phyloP scores from a whole-genome alignment of 139 green algal genomes.

The Klebsormidium nitens region DNA sequence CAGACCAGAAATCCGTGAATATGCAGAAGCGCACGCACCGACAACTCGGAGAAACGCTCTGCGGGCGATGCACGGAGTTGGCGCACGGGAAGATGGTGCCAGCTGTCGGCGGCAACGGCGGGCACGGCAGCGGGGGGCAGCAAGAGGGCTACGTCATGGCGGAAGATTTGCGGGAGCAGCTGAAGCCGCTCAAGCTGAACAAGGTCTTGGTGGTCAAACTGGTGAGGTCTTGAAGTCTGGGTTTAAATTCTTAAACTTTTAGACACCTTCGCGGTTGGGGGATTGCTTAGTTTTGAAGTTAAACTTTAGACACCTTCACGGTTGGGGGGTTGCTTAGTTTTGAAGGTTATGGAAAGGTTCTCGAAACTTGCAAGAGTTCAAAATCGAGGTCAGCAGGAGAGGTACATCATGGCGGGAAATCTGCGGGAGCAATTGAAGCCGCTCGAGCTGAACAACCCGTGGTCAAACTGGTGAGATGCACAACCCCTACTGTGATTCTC shows the following conservation, averaged over 20 bases:
- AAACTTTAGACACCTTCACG: too few relatives aligned
- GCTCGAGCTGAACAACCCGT: too few relatives aligned
- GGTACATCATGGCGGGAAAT: neutral
- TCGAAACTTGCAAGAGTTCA: too few relatives aligned
- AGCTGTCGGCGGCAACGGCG: conserved; percentile 62
- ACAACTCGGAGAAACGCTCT: conserved; percentile 49
- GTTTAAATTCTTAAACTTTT: neutral
- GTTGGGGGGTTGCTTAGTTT: too few relatives aligned
- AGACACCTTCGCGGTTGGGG: too few relatives aligned
- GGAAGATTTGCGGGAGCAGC: neutral
- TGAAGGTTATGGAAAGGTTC: too few relatives aligned
- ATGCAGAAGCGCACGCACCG: conserved; percentile 7
- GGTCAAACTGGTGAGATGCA: too few relatives aligned
- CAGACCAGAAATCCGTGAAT: too few relatives aligned
- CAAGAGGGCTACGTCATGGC: conserved; percentile 1
- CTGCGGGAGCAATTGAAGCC: neutral
- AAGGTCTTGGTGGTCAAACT: conserved; percentile 4
- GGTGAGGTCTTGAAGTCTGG: neutral
- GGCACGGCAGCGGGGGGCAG: neutral
- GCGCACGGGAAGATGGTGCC: conserved; percentile 78
- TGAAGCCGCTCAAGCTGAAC: neutral
- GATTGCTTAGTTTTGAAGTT: too few relatives aligned
- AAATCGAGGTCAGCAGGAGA: neutral
- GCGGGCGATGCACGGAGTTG: conserved; percentile 67
- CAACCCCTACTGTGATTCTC: too few relatives aligned